Evolutionary conservation across 1,284 basidiomycete species (phyloP).

Genomic region (Trichosporon ovoides): DNA sequence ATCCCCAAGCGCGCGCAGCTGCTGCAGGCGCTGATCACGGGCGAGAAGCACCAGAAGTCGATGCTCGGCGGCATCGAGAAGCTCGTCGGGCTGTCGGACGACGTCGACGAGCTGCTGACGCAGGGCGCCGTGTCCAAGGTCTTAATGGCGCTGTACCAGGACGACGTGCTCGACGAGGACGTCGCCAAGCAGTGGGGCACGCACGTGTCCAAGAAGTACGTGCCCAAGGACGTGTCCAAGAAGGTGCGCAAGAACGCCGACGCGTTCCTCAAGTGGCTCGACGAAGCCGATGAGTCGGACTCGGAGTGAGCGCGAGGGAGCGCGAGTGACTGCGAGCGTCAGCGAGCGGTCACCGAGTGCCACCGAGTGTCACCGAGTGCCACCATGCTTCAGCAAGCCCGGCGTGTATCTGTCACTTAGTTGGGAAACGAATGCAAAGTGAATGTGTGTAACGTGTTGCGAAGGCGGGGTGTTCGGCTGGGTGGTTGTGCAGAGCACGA

Average conservation of each 20-base stretch:
- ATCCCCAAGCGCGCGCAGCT: constrained; percentile 68
- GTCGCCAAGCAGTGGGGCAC: constrained; percentile 89
- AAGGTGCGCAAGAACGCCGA: constrained; percentile 92
- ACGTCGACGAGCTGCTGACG: constrained; percentile 34
- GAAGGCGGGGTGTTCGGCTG: no score
- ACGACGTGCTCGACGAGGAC: constrained; percentile 88
- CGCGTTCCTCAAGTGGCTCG: constrained; percentile 69
- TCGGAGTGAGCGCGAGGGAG: constrained; percentile 9
- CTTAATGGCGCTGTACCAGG: constrained; percentile 91
- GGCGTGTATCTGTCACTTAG: no score
- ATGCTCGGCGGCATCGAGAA: constrained; percentile 85
- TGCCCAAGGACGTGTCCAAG: constrained; percentile 91
- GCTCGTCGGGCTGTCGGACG: constrained; percentile 66
- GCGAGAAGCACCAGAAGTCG: constrained; percentile 92
- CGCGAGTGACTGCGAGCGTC: no score
- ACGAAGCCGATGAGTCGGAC: constrained; percentile 21
- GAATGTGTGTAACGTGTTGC: no score
- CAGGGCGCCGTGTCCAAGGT: constrained; percentile 58
- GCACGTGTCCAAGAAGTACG: constrained; percentile 96
- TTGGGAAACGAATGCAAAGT: no score
- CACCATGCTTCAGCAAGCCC: no score
- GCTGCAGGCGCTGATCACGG: constrained; percentile 62
- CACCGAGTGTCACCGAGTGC: neutral
- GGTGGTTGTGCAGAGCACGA: no score
- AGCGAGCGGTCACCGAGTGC: neutral